Percentiles rank a stretch among this genome's conserved stretches.
phyloP scores from a whole-genome alignment of 2,329 filamentous ascomycete genomes.

The Aspergillus unguis region DNA sequence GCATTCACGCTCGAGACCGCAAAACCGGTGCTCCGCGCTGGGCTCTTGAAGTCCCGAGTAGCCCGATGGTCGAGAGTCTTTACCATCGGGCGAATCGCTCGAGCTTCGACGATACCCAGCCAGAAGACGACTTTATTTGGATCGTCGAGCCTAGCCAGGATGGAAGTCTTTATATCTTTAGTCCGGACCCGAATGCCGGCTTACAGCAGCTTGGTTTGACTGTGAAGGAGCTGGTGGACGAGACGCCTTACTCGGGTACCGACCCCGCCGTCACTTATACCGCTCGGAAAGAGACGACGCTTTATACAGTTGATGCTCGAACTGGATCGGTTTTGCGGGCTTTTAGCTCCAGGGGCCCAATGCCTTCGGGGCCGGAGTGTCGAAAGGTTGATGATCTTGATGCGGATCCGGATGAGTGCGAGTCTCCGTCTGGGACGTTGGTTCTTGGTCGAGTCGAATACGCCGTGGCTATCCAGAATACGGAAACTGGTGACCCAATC shows the following conservation, averaged over 20 bases:
- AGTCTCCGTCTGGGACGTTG: constrained; percentile 68
- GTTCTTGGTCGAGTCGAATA: constrained; percentile 87
- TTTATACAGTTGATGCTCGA: constrained; percentile 83
- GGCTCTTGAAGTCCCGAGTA: constrained; percentile 73
- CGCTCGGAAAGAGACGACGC: constrained; percentile 82
- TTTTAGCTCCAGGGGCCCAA: constrained; percentile 72
- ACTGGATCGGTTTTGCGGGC: constrained; percentile 79
- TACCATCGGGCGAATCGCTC: constrained; percentile 72
- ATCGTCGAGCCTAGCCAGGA: constrained; percentile 89
- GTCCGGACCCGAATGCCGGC: constrained; percentile 56
- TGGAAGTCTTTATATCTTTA: constrained; percentile 82
- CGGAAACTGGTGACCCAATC: constrained; percentile 68
- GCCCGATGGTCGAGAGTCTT: constrained; percentile 85
- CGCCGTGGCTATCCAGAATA: constrained; percentile 77
- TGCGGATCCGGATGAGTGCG: constrained; percentile 68
- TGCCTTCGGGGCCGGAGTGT: constrained; percentile 72
- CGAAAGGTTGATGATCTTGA: constrained; percentile 62
- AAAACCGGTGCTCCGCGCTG: constrained; percentile 80
- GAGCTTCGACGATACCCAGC: constrained; percentile 53
- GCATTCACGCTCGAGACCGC: constrained; percentile 85
- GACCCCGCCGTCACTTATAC: constrained; percentile 82
- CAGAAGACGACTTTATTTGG: constrained; percentile 86
- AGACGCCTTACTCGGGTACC: constrained; percentile 71
- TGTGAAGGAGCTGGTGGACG: constrained; percentile 77
- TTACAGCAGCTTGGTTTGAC: constrained; percentile 49